Base-by-base conservation (phyloP, 192 early-diverging fungal species). In the Rhizoclosmatium globosum region DNA sequence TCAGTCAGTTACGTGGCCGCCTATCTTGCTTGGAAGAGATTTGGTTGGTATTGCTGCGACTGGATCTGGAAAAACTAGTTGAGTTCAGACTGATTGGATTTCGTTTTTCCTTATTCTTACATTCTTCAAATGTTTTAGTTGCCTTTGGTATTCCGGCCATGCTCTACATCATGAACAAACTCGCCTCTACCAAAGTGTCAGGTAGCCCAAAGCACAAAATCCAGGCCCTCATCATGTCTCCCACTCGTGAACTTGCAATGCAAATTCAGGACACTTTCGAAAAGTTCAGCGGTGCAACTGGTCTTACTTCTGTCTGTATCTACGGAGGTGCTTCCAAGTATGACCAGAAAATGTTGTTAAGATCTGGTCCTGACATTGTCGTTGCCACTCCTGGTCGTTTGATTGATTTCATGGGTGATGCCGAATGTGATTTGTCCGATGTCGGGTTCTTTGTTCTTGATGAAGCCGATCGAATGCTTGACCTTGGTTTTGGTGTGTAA, bases 381-480 rank as follows among this genome's bases (percentile, higher is more conserved):
- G 93, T 99, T 1, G 98, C 97, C 4, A 99, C 98, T 9, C 98
- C 98, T 17, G 98, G 98, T 42, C 91, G 98, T 46, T 85, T 99
- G 78, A 87, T 99, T 47, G 98, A 99, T 88, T 82, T 99, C 64
- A 81, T 97, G 39, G 94, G 95, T 56, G 47, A 72, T 19, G 50
- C 64, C 17, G 47, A 70, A 41, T 89, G 93, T 62, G 93, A 96
- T 78, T 84, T 98, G 43, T 90, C 91, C 41, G 81, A 92, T 56
- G 94, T 98, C 13, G 89, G 90, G 1, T 99, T 93, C 79, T 83
- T 98, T 79, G 97, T 99, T 6, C 86, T 98, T 59, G 97, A 99
- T 79, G 97, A 98, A 86, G 97, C 96, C 50, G 98, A 99, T 87
- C 93, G 96, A 72, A 99, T 98, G 98, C 85, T 99, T 73, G 96